Evolutionary conservation across 306 rosid genomes (phyloP).

Genomic region (Dalbergia oliveri): DNA sequence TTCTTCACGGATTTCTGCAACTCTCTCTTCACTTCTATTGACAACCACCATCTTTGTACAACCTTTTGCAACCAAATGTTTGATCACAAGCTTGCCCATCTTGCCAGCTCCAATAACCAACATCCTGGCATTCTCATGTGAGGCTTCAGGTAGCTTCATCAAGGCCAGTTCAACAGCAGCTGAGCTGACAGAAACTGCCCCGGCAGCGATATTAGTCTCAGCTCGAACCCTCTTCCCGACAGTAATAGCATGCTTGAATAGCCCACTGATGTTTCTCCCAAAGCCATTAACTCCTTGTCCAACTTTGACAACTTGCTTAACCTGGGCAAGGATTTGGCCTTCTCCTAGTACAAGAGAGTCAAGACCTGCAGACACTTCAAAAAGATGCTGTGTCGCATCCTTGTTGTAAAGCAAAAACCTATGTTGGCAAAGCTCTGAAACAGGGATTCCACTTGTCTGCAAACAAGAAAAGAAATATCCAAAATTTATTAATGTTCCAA

Average conservation of each 20-base stretch:
- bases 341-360: constrained; percentile 99
- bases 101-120: constrained; percentile 96
- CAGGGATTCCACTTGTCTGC: constrained; percentile 97
- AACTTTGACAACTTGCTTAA: constrained; percentile 93
- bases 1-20: constrained; percentile 76
- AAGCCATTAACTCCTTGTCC: constrained; percentile 98
- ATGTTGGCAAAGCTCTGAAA: constrained; percentile 81
- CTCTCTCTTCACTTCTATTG: constrained; percentile 89
- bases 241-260: constrained; percentile 97
- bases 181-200: constrained; percentile 98
- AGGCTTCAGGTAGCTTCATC: constrained; percentile 88
- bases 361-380: constrained; percentile 97
- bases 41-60: constrained; percentile 90
- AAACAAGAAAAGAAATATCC: constrained; percentile 39
- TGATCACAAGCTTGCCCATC: constrained; percentile 99
- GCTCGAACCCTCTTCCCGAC: constrained; percentile 97
- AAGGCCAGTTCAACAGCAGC: constrained; percentile 96
- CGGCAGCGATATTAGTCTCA: constrained; percentile 96
- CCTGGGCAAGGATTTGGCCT: constrained; percentile 99
- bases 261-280: constrained; percentile 96
- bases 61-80: constrained; percentile 95
- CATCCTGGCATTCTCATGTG: constrained; percentile 74
- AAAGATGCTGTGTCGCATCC: constrained; percentile 92
- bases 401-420: constrained; percentile 85
- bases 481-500: not conserved